Conservation (phyloP, 2,329 filamentous ascomycete species). For the Monilinia aucupariae region DNA sequence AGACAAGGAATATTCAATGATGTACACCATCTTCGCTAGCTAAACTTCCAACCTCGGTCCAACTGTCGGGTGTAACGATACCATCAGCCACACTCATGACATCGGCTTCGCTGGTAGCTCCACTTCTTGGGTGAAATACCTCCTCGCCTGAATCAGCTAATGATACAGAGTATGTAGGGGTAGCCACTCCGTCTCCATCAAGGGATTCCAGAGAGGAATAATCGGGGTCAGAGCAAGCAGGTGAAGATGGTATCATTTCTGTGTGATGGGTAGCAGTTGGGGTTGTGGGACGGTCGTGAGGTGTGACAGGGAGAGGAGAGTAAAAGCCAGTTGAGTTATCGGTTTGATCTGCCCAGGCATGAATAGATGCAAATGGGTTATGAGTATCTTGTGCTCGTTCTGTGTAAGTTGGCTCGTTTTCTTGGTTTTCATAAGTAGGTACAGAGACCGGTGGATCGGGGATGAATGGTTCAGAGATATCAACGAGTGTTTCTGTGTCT, state of each 20-base stretch:
- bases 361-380: conserved; percentile 52
- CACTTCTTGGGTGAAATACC: conserved; percentile 35
- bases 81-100: conserved; percentile 56
- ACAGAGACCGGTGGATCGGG: conserved; percentile 28
- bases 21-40: conserved; percentile 41
- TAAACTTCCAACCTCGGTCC: conserved; percentile 60
- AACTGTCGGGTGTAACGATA: conserved; percentile 55
- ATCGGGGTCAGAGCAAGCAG: conserved; percentile 28
- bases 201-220: conserved; percentile 21
- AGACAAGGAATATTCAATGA: conserved; percentile 26
- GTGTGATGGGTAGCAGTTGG: conserved; percentile 22
- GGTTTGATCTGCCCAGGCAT: conserved; percentile 54
- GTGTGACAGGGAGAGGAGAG: conserved; percentile 51
- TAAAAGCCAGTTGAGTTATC: conserved; percentile 45
- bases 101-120: conserved; percentile 44
- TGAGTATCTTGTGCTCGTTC: conserved; percentile 50
- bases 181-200: conserved; percentile 47
- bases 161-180: conserved; percentile 55
- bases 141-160: conserved; percentile 48
- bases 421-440: conserved; percentile 25
- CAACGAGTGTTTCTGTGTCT: conserved; percentile 28
- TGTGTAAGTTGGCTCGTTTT: conserved; percentile 37
- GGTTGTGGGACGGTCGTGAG: conserved; percentile 33
- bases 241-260: conserved; percentile 22
- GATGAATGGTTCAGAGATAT: conserved; percentile 28